These are phyloP conservation scores for Capsicum pubescens DNA, from an alignment of 257 asterid species.

Conservation along the genomic window DNA sequence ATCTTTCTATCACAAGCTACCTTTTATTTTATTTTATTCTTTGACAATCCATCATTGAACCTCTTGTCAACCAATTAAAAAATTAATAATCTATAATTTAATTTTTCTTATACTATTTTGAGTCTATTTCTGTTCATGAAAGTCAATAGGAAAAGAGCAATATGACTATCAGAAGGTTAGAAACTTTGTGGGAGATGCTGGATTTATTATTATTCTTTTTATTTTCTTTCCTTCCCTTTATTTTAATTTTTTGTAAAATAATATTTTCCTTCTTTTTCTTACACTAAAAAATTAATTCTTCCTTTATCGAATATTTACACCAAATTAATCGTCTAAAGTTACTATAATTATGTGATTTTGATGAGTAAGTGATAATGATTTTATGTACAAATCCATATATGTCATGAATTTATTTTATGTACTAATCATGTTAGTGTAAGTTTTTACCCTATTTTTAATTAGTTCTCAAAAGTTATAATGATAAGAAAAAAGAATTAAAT, in stretches of 20 bases:
- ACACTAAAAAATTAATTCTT: too few species aligned
- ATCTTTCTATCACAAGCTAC: not conserved
- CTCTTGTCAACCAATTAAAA: not conserved
- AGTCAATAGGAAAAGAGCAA: not conserved
- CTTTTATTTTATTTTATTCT: not conserved
- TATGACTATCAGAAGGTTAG: not conserved
- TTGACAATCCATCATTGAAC: conserved; percentile 9
- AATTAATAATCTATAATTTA: not conserved
- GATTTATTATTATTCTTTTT: too few species aligned
- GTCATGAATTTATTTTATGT: not conserved
- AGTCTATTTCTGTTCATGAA: conserved; percentile 6
- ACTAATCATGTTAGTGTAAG: too few species aligned
- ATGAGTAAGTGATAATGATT: not conserved
- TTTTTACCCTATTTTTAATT: not conserved
- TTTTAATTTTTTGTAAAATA: too few species aligned
- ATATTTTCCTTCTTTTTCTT: not conserved
- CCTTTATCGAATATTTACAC: not conserved
- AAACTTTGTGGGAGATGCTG: not conserved
- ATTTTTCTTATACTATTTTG: not conserved
- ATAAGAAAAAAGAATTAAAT: too few species aligned
- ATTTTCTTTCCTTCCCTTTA: too few species aligned
- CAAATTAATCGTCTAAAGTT: not conserved
- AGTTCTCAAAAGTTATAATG: not conserved
- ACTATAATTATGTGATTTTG: not conserved
- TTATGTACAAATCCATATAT: not conserved